Percentiles rank a stretch among this genome's conserved stretches.
Evolutionary conservation across 495 filamentous ascomycete genomes (phyloP).

Genomic region (Parathielavia hyrcaniae): DNA sequence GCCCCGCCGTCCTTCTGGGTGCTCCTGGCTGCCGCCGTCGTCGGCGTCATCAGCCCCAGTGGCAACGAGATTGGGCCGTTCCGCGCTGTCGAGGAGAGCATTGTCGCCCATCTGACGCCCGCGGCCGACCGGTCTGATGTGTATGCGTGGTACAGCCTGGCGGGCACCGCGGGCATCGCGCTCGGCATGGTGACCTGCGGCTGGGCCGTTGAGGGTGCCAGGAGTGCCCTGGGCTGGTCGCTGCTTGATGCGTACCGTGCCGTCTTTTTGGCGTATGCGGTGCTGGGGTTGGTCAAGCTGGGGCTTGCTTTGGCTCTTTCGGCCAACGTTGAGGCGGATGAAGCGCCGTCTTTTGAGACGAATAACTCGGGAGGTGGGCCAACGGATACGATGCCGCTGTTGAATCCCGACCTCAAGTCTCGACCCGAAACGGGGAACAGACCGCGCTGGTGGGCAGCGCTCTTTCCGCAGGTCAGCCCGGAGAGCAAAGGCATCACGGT

Average conservation of each 20-base stretch:
- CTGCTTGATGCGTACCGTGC: constrained; percentile 56
- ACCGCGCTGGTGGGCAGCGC: constrained; percentile 1
- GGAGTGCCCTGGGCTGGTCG: constrained; percentile 45
- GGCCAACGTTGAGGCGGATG: constrained; percentile 52
- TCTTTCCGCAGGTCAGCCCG: not conserved
- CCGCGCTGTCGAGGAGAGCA: constrained; percentile 72
- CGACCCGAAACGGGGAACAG: not conserved
- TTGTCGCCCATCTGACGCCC: constrained; percentile 64
- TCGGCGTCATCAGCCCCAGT: constrained; percentile 76
- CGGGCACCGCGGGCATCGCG: constrained; percentile 63
- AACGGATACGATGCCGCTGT: not conserved
- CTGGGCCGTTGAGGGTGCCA: constrained; percentile 53
- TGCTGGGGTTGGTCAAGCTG: constrained; percentile 62
- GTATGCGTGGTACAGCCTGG: constrained; percentile 74
- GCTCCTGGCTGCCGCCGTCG: constrained; percentile 64
- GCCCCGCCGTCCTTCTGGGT: constrained; percentile 19
- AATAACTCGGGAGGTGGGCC: not conserved
- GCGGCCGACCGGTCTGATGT: constrained; percentile 60
- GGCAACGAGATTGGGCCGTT: constrained; percentile 79
- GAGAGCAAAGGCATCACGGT: constrained; percentile 16
- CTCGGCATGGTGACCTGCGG: constrained; percentile 61
- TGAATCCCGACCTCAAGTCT: not conserved
- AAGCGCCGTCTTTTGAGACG: constrained; percentile 15
- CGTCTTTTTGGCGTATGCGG: constrained; percentile 64
- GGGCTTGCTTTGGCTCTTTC: constrained; percentile 54